Conservation (phyloP, 225 moss, liverwort and hornwort species). For the Marchantia paleacea region DNA sequence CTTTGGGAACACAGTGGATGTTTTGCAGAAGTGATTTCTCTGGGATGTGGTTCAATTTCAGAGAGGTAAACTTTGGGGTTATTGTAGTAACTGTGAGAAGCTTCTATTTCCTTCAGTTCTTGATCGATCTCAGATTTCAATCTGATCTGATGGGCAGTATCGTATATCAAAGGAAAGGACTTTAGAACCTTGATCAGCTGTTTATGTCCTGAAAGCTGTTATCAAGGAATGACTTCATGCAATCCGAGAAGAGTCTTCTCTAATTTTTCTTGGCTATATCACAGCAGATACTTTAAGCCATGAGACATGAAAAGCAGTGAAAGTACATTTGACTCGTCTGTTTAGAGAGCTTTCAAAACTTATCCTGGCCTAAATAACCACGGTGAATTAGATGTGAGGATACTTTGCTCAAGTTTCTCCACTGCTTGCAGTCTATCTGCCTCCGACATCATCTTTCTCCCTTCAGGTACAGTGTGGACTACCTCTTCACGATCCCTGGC, state of each 20-base stretch:
- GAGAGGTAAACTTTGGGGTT: slow-evolving; percentile 42
- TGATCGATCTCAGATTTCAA: slow-evolving; percentile 33
- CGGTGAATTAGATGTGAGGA: slow-evolving; percentile 22
- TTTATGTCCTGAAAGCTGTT: slow-evolving; percentile 34
- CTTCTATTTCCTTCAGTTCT: slow-evolving; percentile 39
- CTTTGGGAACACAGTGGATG: not conserved
- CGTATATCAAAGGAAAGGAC: slow-evolving; percentile 37
- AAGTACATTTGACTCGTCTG: too few species aligned
- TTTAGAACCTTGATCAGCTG: slow-evolving; percentile 35
- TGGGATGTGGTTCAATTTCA: not conserved
- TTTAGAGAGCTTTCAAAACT: too few species aligned
- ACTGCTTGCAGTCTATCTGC: slow-evolving; percentile 32
- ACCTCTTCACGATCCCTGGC: slow-evolving; percentile 28
- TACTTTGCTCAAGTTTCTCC: slow-evolving; percentile 40
- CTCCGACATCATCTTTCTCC: slow-evolving; percentile 41
- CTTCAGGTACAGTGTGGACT: slow-evolving; percentile 23
- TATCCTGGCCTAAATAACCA: too few species aligned
- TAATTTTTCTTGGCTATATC: not conserved
- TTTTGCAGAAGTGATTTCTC: not conserved
- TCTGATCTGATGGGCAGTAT: slow-evolving; percentile 36
- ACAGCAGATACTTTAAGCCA: not conserved
- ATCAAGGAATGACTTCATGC: slow-evolving; percentile 23
- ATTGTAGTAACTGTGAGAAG: slow-evolving; percentile 42
- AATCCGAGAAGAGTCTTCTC: not conserved
- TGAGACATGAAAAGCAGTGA: not conserved